Percentiles rank a stretch among this genome's conserved stretches.
phyloP scores from a whole-genome alignment of 2,329 filamentous ascomycete species.

The Hypomyces rosellus region DNA sequence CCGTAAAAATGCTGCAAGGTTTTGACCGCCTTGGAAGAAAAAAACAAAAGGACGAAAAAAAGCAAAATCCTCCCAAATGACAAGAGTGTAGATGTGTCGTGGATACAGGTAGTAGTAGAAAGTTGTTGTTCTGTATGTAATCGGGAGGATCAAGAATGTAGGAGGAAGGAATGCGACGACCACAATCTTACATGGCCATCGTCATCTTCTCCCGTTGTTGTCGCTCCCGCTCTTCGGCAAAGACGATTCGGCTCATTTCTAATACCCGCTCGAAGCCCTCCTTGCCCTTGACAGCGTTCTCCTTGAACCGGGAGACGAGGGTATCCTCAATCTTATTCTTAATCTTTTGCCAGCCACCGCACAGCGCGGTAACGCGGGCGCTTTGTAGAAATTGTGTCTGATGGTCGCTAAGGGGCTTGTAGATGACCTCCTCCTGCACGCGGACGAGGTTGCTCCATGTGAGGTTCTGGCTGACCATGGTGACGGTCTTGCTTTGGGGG shows the following conservation, averaged over 20 bases:
- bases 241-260: conserved; percentile 85
- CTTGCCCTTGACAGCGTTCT: conserved; percentile 84
- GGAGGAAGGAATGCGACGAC: background rate
- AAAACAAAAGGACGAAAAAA: no score
- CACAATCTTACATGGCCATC: conserved; percentile 6
- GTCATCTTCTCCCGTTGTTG: conserved; percentile 18
- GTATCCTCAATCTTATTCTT: conserved; percentile 94
- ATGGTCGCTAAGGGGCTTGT: conserved; percentile 54
- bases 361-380: conserved; percentile 87
- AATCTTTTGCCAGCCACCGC: conserved; percentile 94
- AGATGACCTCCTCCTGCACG: conserved; percentile 88
- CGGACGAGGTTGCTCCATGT: conserved; percentile 86
- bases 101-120: background rate
- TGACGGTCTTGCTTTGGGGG: conserved; percentile 74
- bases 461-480: conserved; percentile 93
- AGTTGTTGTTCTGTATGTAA: background rate
- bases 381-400: conserved; percentile 82
- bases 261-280: conserved; percentile 95
- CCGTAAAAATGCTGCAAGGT: no score
- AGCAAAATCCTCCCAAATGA: no score
- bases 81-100: no score
- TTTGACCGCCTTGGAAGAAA: no score
- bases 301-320: conserved; percentile 78
- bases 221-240: conserved; percentile 78
- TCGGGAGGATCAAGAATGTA: background rate